Conservation (phyloP, 163 green algal genomes). For the Trebouxia gelatinosa region DNA sequence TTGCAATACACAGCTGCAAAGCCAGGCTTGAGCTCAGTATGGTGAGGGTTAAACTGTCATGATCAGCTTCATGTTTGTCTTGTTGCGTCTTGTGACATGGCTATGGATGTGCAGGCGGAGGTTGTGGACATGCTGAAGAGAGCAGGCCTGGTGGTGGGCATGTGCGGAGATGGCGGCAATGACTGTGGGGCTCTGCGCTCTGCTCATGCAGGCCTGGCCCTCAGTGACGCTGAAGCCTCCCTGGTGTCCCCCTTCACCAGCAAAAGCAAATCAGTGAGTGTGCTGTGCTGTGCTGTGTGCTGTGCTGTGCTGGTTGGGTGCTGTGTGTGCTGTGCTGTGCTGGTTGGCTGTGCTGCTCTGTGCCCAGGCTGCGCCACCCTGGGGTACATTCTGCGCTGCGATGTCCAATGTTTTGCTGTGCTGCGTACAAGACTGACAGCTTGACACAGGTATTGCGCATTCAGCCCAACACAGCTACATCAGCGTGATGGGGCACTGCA, state of each 20-base stretch:
- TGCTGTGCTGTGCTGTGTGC: background rate
- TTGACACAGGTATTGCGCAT: no score
- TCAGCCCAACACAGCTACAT: no score
- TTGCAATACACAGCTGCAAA: background rate
- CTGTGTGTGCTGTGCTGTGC: no score
- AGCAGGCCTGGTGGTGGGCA: constrained; percentile 29
- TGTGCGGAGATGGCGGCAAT: constrained; percentile 41
- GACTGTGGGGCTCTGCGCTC: constrained; percentile 32
- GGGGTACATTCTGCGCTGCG: no score
- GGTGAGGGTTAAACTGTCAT: background rate
- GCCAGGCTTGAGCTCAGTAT: background rate
- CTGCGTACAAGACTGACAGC: no score
- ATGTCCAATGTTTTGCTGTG: no score
- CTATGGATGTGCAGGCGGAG: constrained; percentile 13
- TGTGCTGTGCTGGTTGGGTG: no score
- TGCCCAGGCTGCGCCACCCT: no score
- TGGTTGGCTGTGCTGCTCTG: no score
- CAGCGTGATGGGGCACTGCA: no score
- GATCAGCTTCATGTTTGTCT: background rate
- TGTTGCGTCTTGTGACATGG: background rate
- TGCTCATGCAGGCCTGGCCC: constrained; percentile 35
- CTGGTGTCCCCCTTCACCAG: constrained; percentile 37
- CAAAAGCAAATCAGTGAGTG: constrained; percentile 23
- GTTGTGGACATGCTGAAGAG: constrained; percentile 6
- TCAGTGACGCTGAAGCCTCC: constrained; percentile 34